phyloP scores from a whole-genome alignment of 2,329 filamentous ascomycete species.

The Arthrobotrys conoides region DNA sequence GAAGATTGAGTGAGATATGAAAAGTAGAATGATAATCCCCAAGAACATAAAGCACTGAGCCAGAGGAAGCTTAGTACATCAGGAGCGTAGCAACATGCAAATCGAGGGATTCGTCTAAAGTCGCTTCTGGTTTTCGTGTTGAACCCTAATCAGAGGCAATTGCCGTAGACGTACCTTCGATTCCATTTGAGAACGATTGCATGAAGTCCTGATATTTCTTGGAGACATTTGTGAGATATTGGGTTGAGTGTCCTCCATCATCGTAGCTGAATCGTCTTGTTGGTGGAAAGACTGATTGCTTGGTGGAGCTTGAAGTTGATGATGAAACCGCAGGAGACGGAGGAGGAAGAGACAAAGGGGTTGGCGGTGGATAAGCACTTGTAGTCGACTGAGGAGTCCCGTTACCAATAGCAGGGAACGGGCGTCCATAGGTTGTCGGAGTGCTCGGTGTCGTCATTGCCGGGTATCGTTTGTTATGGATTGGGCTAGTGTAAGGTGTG shows the following conservation, averaged over 20 bases:
- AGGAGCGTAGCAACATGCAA: slow-evolving; percentile 56
- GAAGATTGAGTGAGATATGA: slow-evolving; percentile 5
- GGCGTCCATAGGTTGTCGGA: slow-evolving; percentile 19
- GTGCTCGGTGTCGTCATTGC: slow-evolving; percentile 35
- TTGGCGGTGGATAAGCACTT: slow-evolving; percentile 52
- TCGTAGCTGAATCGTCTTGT: slow-evolving; percentile 57
- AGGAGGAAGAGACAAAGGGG: slow-evolving; percentile 41
- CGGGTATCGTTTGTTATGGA: slow-evolving; percentile 36
- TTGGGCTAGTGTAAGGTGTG: slow-evolving; percentile 22
- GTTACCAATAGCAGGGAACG: slow-evolving; percentile 17
- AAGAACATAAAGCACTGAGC: slow-evolving; percentile 3
- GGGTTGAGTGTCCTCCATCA: slow-evolving; percentile 35
- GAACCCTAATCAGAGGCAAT: slow-evolving; percentile 61
- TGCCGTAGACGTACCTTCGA: slow-evolving; percentile 61
- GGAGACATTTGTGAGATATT: slow-evolving; percentile 16
- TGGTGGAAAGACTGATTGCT: slow-evolving; percentile 15
- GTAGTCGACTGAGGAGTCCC: slow-evolving; percentile 37
- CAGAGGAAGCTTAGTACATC: slow-evolving; percentile 35
- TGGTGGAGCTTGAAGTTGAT: slow-evolving; percentile 38
- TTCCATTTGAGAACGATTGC: slow-evolving; percentile 42
- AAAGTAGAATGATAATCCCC: not conserved
- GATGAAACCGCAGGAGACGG: slow-evolving; percentile 47
- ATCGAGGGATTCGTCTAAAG: slow-evolving; percentile 60
- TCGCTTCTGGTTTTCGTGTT: slow-evolving; percentile 62
- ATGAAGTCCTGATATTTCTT: slow-evolving; percentile 34